These are phyloP conservation scores for Tilletia caries DNA, from an alignment of 1,284 basidiomycete genomes.

Conservation along the genomic window DNA sequence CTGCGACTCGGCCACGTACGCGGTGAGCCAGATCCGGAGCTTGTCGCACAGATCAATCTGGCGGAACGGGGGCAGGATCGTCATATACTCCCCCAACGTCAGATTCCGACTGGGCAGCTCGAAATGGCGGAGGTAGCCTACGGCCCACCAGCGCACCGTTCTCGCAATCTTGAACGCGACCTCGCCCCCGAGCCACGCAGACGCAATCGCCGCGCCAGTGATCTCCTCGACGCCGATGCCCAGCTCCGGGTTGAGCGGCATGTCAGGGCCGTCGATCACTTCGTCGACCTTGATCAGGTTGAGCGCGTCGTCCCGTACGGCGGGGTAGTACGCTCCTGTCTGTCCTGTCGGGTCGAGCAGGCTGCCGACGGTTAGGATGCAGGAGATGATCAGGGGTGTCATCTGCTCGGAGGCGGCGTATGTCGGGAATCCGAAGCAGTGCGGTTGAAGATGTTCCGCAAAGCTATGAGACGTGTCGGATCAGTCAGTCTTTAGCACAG, in stretches of 20 bases:
- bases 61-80: constrained; percentile 41
- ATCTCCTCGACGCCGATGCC: constrained; percentile 50
- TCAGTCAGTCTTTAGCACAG: no score
- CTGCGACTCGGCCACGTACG: constrained; percentile 41
- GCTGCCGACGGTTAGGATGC: constrained; percentile 39
- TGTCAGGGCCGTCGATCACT: constrained; percentile 23
- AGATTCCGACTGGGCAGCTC: constrained; percentile 23
- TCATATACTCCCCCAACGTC: constrained; percentile 41
- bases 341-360: constrained; percentile 34
- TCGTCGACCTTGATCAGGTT: constrained; percentile 30
- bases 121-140: constrained; percentile 40
- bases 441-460: constrained; percentile 39
- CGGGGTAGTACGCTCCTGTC: constrained; percentile 25
- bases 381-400: constrained; percentile 46
- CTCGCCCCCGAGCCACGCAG: constrained; percentile 38
- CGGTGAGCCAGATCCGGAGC: constrained; percentile 43
- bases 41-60: constrained; percentile 41
- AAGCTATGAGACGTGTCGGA: constrained; percentile 25
- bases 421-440: constrained; percentile 44
- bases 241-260: constrained; percentile 40
- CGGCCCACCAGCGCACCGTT: constrained; percentile 38
- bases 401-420: constrained; percentile 41
- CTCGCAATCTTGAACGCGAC: constrained; percentile 29
- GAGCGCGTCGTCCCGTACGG: constrained; percentile 33
- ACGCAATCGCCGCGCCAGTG: constrained; percentile 37